Evolutionary conservation across 768 basidiomycete genomes (phyloP).

Genomic region (Scleroderma bovista): DNA sequence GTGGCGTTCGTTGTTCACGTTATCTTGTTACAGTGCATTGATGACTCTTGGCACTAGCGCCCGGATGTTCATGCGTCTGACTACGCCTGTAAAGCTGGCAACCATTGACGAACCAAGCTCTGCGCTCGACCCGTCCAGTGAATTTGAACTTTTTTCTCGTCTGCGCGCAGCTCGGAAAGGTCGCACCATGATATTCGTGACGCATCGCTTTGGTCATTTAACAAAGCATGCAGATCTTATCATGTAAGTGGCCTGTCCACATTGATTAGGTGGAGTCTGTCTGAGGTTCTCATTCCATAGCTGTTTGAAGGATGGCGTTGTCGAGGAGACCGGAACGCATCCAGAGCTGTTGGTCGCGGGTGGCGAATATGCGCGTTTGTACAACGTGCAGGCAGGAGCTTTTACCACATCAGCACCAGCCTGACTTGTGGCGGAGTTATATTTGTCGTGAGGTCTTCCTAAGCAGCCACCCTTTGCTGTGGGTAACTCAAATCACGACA

Average conservation of each 20-base stretch:
- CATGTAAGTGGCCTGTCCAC: slow-evolving; percentile 21
- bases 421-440: neutral
- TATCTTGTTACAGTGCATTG: too few relatives aligned
- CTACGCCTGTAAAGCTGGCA: slow-evolving; percentile 24
- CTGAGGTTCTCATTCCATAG: too few relatives aligned
- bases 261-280: too few relatives aligned
- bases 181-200: slow-evolving; percentile 37
- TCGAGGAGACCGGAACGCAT: slow-evolving; percentile 8
- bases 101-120: slow-evolving; percentile 35
- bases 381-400: slow-evolving; percentile 30
- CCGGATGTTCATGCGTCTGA: slow-evolving; percentile 37
- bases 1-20: slow-evolving; percentile 18
- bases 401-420: slow-evolving; percentile 10
- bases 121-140: slow-evolving; percentile 32
- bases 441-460: neutral
- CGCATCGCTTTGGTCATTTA: slow-evolving; percentile 35
- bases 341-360: slow-evolving; percentile 19
- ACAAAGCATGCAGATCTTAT: slow-evolving; percentile 33
- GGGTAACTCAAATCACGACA: too few relatives aligned
- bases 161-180: slow-evolving; percentile 23
- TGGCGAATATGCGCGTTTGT: slow-evolving; percentile 31
- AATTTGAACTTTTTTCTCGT: slow-evolving; percentile 26
- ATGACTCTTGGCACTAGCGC: too few relatives aligned
- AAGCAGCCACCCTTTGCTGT: too few relatives aligned
- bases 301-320: too few relatives aligned